These are phyloP conservation scores for Oldenlandia corymbosa DNA, from an alignment of 257 asterid species.

Conservation along the genomic window DNA sequence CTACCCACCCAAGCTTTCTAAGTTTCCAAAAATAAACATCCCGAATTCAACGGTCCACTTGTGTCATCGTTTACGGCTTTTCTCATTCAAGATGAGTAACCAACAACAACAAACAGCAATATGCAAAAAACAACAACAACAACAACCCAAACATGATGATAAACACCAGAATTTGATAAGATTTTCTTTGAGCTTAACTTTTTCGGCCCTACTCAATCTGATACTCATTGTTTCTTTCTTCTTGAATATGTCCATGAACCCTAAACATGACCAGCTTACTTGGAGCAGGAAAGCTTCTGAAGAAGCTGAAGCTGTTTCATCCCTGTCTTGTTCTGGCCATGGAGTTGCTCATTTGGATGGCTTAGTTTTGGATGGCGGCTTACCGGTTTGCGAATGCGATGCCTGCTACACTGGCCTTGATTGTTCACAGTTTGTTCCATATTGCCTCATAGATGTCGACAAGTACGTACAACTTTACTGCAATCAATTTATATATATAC, in stretches of 20 bases:
- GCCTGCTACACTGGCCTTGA: constrained; percentile 46
- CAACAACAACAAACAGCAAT: too few species aligned
- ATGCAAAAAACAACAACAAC: too few species aligned
- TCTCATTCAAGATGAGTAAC: too few species aligned
- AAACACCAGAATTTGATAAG: too few species aligned
- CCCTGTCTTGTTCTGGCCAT: constrained; percentile 49
- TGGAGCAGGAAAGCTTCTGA: constrained; percentile 54
- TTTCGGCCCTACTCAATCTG: neutral
- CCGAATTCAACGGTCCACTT: too few species aligned
- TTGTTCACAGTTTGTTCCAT: constrained; percentile 31
- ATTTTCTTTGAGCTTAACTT: neutral
- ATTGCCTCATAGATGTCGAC: constrained; percentile 45
- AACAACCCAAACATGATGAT: too few species aligned
- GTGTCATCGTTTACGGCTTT: too few species aligned
- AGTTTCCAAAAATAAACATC: too few species aligned
- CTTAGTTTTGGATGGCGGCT: constrained; percentile 13
- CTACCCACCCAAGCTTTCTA: too few species aligned
- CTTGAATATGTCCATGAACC: too few species aligned
- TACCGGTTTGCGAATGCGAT: constrained; percentile 50
- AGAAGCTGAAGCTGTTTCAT: constrained; percentile 55
- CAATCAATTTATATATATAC: too few species aligned
- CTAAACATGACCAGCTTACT: too few species aligned
- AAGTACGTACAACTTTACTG: constrained; percentile 32
- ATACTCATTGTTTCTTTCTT: neutral
- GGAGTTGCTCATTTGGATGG: constrained; percentile 57